These are phyloP conservation scores for Trypanosoma cruzi DNA, from an alignment of 208 protist species.

Conservation along the genomic window DNA sequence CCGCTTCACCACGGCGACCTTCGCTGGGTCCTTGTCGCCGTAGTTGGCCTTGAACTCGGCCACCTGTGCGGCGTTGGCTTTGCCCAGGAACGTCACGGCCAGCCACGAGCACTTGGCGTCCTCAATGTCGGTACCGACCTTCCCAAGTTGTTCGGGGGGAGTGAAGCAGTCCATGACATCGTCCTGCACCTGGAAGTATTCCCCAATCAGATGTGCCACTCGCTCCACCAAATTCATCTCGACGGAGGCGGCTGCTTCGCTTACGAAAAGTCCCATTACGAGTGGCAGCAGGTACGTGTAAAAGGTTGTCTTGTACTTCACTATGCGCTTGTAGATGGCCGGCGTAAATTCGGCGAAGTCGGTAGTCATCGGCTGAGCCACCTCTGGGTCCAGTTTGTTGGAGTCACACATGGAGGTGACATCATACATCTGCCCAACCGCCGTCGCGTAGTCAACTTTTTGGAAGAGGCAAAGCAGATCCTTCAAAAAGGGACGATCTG, in stretches of 20 bases:
- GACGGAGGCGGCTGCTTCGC: conserved; percentile 54
- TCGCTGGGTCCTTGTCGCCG: conserved; percentile 63
- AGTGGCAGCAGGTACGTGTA: conserved; percentile 98
- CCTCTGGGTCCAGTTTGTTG: conserved; percentile 81
- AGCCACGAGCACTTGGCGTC: conserved; percentile 98
- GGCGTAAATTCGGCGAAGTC: conserved; percentile 89
- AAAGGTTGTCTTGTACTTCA: conserved; percentile 98
- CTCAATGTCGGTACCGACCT: conserved; percentile 98
- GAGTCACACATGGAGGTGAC: conserved; percentile 92
- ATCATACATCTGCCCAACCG: conserved; percentile 97
- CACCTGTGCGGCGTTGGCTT: conserved; percentile 54
- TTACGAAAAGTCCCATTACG: conserved; percentile 93
- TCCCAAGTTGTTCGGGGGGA: conserved; percentile 95
- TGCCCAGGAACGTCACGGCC: conserved; percentile 86
- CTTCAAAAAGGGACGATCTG: conserved; percentile 74
- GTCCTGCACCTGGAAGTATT: conserved; percentile 98
- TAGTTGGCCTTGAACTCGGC: conserved; percentile 92
- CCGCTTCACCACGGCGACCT: conserved; percentile 89
- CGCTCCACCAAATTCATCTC: conserved; percentile 65
- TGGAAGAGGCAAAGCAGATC: conserved; percentile 94
- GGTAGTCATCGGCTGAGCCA: conserved; percentile 57
- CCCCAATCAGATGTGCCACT: conserved; percentile 94
- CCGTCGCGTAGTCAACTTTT: conserved; percentile 92
- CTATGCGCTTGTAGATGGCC: conserved; percentile 93
- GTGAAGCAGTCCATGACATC: conserved; percentile 98